Evolutionary conservation across 768 basidiomycete genomes (phyloP).

Genomic region (Rhizopogon vinicolor): DNA sequence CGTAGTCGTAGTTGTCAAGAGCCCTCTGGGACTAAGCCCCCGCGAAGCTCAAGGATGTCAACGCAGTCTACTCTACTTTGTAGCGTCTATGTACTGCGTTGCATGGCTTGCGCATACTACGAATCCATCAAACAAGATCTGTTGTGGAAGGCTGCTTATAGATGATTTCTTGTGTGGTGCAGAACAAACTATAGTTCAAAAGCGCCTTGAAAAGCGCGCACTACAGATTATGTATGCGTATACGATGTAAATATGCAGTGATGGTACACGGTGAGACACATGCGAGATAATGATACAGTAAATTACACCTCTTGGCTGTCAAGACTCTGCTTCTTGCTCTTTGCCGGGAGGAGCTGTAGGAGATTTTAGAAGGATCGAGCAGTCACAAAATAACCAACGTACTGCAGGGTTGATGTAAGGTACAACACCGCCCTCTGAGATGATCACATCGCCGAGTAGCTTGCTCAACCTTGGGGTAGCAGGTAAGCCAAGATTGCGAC

Average conservation of each 20-base stretch:
- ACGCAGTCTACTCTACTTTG: no score
- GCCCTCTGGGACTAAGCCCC: no score
- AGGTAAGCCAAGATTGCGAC: background rate
- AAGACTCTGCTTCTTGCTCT: conserved; percentile 26
- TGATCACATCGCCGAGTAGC: conserved; percentile 78
- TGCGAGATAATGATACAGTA: background rate
- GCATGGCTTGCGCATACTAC: no score
- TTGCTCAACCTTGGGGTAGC: conserved; percentile 49
- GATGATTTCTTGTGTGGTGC: background rate
- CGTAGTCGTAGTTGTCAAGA: background rate
- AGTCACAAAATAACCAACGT: background rate
- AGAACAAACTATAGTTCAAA: background rate
- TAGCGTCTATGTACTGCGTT: no score
- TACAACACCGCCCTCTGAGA: conserved; percentile 93
- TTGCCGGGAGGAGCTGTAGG: conserved; percentile 24
- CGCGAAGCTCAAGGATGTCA: no score
- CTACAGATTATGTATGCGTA: background rate
- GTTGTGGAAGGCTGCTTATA: no score
- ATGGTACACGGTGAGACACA: background rate
- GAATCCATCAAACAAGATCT: no score
- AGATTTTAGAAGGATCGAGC: background rate
- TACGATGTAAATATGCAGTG: background rate
- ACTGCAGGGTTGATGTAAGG: conserved; percentile 72
- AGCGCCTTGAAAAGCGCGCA: no score
- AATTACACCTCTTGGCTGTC: conserved; percentile 28